Percentiles rank a stretch among this genome's conserved stretches.
Conservation (phyloP, 2,329 filamentous ascomycete genomes). For the Botrytis galanthina region DNA sequence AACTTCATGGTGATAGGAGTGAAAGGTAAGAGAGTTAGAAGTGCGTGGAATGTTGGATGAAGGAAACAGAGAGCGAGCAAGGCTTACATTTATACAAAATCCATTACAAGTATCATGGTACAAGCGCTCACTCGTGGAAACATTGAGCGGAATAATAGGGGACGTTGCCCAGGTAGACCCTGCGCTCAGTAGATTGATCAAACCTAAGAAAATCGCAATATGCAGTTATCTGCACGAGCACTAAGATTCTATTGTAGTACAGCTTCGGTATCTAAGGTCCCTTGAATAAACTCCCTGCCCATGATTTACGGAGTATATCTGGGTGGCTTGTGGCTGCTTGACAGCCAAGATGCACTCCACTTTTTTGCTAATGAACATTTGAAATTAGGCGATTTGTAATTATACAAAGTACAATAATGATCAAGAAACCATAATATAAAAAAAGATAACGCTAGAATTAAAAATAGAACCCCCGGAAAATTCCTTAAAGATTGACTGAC, state of each 20-base stretch:
- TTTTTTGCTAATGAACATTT: slow-evolving; percentile 10
- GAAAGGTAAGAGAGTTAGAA: not conserved
- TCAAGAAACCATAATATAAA: not conserved
- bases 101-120: not conserved
- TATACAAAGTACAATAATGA: not conserved
- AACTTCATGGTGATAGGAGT: slow-evolving; percentile 24
- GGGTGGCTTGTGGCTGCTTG: not conserved
- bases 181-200: not conserved
- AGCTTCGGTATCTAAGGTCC: not conserved
- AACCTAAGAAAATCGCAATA: not conserved
- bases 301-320: not conserved
- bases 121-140: not conserved
- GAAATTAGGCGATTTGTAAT: not conserved
- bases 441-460: not conserved
- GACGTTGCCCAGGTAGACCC: not conserved
- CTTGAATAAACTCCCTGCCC: not conserved
- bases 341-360: not conserved
- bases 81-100: slow-evolving; percentile 1
- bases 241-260: not conserved
- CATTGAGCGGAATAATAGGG: not conserved
- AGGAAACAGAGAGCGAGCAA: not conserved
- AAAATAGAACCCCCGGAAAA: not conserved
- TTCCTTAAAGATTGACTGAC: not conserved
- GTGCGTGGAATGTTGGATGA: not conserved
- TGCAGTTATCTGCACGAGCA: not conserved